phyloP scores from a whole-genome alignment of 1,284 basidiomycete species.

The Moesziomyces parantarcticus region DNA sequence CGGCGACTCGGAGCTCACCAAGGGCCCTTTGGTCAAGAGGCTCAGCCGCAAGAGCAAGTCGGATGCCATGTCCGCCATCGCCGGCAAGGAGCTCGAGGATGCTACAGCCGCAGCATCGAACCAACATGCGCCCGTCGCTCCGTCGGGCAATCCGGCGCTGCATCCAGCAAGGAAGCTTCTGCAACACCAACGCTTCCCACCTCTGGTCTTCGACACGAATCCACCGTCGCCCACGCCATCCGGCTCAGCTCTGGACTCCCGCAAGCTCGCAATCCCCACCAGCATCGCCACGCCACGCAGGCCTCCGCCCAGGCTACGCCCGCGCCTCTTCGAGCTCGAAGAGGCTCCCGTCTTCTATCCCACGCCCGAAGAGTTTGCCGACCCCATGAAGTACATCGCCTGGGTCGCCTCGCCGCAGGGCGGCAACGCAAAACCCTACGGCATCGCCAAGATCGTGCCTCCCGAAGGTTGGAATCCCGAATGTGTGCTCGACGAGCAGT shows the following conservation, averaged over 20 bases:
- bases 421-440: constrained; percentile 77
- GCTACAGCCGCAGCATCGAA: constrained; percentile 1
- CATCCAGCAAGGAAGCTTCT: constrained; percentile 45
- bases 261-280: constrained; percentile 52
- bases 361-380: constrained; percentile 86
- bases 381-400: constrained; percentile 95
- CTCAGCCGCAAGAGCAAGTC: constrained; percentile 50
- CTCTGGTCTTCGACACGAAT: constrained; percentile 29
- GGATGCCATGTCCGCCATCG: constrained; percentile 39
- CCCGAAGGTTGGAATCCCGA: constrained; percentile 95
- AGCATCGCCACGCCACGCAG: constrained; percentile 52
- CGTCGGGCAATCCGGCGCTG: constrained; percentile 34
- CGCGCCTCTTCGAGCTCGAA: constrained; percentile 79
- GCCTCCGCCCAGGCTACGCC: constrained; percentile 45
- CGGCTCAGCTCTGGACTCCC: neutral
- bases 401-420: constrained; percentile 76
- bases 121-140: constrained; percentile 3
- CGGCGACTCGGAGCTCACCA: constrained; percentile 32
- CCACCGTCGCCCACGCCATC: neutral
- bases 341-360: constrained; percentile 93
- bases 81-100: constrained; percentile 23
- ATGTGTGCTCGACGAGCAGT: constrained; percentile 92
- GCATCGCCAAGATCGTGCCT: constrained; percentile 96
- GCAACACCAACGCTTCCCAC: constrained; percentile 35
- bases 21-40: constrained; percentile 39